Evolutionary conservation across 495 filamentous ascomycete species (phyloP), one percentile per base, ranked within the genome.

Genomic region (Hapsidospora chrysogenum): DNA sequence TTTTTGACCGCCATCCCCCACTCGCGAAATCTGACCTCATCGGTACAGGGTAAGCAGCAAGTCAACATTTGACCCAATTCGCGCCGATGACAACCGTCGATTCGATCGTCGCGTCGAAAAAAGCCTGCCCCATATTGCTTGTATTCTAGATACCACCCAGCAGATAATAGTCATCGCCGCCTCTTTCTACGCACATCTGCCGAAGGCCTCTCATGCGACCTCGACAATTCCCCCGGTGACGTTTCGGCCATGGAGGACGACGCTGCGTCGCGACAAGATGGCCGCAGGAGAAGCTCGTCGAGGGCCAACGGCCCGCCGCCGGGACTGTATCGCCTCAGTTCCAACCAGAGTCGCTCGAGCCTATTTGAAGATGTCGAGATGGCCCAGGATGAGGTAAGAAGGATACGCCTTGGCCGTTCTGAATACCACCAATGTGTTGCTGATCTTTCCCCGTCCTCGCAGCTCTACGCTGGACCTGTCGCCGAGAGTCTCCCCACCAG

Each of bases 331-430:
- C 23, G 23, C 23, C 11, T 26, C 6, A 26, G 11, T 11, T 26
- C 23, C 21, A 79, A 83, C 52, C 64, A 76, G 50, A 93, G 85
- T 68, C 81, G 67, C 52, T 61, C 77, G 27, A 92, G 82, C 54
- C 74, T 94, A 44, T 72, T 92, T 26, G 82, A 80, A 22, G 86
- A 95, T 52, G 87, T 99, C n/a, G 89, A 93, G 51, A 99, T 99
- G 89, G 92, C 89, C 17, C 84, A 86, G 30, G 80, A 94, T 51
- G 87, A 95, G 68, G 84, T 86, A 43, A 32, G 63, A 22, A 33
- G 26, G 15, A 22, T 13, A 8, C 7, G 7, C 23, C 23, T 7
- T 26, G n/a, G 7, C 23, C n/a, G 7, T 21, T 4, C 4, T 31
- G 29, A 16, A 9, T 14, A 4, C 11, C 30, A 11, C 3, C n/a